Base-by-base conservation (phyloP, 2,329 filamentous ascomycete species). In the Colletotrichum sp. region DNA sequence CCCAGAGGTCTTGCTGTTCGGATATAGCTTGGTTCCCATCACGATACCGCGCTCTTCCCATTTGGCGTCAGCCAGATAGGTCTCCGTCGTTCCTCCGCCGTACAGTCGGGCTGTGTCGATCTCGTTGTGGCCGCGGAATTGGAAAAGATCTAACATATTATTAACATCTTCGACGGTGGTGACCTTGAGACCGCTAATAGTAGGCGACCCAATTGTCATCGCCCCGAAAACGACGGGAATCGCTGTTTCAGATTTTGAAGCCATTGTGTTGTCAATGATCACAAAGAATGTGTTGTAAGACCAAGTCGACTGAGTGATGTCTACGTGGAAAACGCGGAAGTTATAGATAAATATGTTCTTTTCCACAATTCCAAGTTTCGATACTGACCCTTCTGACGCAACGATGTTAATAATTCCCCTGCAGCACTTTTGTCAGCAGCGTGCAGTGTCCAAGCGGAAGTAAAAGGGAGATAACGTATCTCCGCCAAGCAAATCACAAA, bases 101-200 rank as follows among this genome's bases (percentile, higher is more conserved):
- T 95, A 95, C 5, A 88, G 82, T 16, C 93, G 89, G 0, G 93
- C 93, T 1, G 93, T 94, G 81, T 95, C 93, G 67, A 95, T 83
- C 80, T 95, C 93, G 79, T 91, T 48, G n/a, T 48, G 43, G n/a
- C 43, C n/a, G 43, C n/a, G n/a, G 10, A 4, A 48, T 21, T 48
- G 43, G 43, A 48, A 8, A 1, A 48, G 43, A 13, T 48, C n/a
- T 6, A 48, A 4, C n/a, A 48, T 48, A 6, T 48, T 48, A 4
- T 48, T 13, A 13, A 48, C 43, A 21, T 48, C n/a, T 7, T 21
- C 43, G 43, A 21, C 43, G 9, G 18, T n/a, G n/a, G n/a, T 48
- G n/a, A 48, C 43, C 43, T 48, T 48, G 6, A 48, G 43, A 18
- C 43, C 43, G n/a, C 43, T 21, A 13, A 48, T 48, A 21, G n/a